Base-by-base conservation (phyloP, 257 asterid genomes). In the Lantana camara region DNA sequence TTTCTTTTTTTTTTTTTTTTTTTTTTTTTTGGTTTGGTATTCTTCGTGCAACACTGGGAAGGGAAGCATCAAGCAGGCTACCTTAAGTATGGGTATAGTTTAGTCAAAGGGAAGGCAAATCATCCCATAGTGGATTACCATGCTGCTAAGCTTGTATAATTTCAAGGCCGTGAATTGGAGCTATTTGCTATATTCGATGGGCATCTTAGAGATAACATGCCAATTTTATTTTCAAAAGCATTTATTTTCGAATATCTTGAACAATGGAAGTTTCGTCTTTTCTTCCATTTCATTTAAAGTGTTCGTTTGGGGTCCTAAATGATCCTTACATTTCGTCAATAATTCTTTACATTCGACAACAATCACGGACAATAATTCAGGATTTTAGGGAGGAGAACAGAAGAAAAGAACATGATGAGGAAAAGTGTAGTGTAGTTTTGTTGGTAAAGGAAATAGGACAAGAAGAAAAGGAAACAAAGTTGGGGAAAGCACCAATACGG, bases 51-150 rank as follows among this genome's bases (percentile, higher is more conserved):
- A 77, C 68, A 73, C 87, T 19, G 97, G 96, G 34, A 90, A 90
- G 76, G 97, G 99, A 79, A 87, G 91, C 73, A 85, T 87, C 83
- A 62, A 60, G 9, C 76, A 68, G 86, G 94, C 47, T 71, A 73
- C 49, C 76, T 47, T 23, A 93, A 88, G 75, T 93, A 74, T 57
- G 99, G 99, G 46, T 90, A 80, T 77, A 80, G 88, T 61, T 81
- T 93, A 42, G 75, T 82, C 21, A 93, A 93, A 74, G 99, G 97
- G 41, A 81, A 80, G 63, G 95, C 95, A 27, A 80, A 30, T 69
- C 96, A 90, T 68, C 90, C 86, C 0, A 90, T 90, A 95, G 97
- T 87, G 79, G 97, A 90, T 77, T 87, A 74, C 83, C 95, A 87
- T 64, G 95, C 87, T 0, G 96, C 96, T 3, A 80, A 80, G 55